These are phyloP conservation scores for Pseudocercospora fuligena DNA, from an alignment of 2,329 filamentous ascomycete species.

Conservation along the genomic window DNA sequence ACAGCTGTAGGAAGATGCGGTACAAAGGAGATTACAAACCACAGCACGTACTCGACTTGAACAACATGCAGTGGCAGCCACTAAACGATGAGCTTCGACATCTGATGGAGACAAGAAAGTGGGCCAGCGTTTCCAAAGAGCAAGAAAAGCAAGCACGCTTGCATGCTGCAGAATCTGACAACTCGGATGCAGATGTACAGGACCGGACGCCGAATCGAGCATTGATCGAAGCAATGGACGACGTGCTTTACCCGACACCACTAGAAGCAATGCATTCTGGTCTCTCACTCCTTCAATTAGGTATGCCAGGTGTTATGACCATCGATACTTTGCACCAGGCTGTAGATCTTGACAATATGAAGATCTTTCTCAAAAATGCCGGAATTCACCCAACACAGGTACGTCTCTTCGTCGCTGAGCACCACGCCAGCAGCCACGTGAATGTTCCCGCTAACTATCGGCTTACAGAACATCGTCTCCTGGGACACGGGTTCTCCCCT, in stretches of 20 bases:
- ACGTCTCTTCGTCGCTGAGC: constrained; percentile 21
- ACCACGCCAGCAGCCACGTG: not conserved
- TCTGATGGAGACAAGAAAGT: constrained; percentile 61
- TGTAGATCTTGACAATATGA: constrained; percentile 64
- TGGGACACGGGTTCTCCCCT: constrained; percentile 63
- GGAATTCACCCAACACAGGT: constrained; percentile 43
- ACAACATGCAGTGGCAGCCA: constrained; percentile 38
- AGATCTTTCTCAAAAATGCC: constrained; percentile 53
- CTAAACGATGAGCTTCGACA: constrained; percentile 39
- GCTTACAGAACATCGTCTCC: constrained; percentile 55
- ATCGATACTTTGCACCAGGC: constrained; percentile 56
- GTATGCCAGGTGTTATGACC: constrained; percentile 70
- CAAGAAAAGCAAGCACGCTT: constrained; percentile 32
- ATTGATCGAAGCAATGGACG: constrained; percentile 27
- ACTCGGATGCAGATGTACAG: not conserved
- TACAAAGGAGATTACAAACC: constrained; percentile 83
- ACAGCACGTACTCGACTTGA: constrained; percentile 74
- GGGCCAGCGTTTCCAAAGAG: constrained; percentile 52
- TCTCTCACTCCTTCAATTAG: constrained; percentile 61
- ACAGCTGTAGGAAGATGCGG: constrained; percentile 79
- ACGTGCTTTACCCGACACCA: constrained; percentile 24
- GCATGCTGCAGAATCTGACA: not conserved
- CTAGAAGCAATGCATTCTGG: constrained; percentile 43
- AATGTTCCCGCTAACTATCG: not conserved
- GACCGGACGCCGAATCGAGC: constrained; percentile 1